A percentile compares a stretch with the other conserved stretches of the same genome.
These are phyloP conservation scores for Aspergillus sp. DNA, from an alignment of 2,329 filamentous ascomycete genomes.

Conservation along the genomic window DNA sequence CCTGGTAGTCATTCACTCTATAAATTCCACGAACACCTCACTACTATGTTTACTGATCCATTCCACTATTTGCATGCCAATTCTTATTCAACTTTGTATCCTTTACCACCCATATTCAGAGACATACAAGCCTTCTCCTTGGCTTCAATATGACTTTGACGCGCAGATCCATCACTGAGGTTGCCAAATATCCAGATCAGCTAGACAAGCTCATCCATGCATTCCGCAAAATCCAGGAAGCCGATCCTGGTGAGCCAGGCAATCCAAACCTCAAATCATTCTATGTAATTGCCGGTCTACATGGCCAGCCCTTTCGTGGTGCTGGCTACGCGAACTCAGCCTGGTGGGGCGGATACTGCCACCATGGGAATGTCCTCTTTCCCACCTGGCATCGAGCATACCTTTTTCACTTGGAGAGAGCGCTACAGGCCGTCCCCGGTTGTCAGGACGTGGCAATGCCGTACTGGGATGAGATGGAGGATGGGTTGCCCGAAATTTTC, in stretches of 20 bases:
- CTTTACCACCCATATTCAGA: not conserved
- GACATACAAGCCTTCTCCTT: not conserved
- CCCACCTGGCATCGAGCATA: conserved; percentile 26
- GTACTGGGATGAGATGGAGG: conserved; percentile 1
- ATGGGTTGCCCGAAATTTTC: not conserved
- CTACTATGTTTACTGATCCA: not conserved
- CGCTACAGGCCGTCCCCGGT: conserved; percentile 4
- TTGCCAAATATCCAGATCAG: not conserved
- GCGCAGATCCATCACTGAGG: not conserved
- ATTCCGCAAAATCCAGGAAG: not conserved
- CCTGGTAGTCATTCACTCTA: not conserved
- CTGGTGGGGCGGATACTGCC: conserved; percentile 25
- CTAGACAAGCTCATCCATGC: not conserved
- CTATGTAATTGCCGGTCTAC: conserved; percentile 19
- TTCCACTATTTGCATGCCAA: not conserved
- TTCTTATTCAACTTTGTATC: not conserved
- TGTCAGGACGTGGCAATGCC: not conserved
- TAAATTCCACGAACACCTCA: not conserved
- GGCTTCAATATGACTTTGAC: not conserved
- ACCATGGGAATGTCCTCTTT: conserved; percentile 22
- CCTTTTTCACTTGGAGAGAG: conserved; percentile 15
- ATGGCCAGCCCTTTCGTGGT: conserved; percentile 21
- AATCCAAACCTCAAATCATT: conserved; percentile 10
- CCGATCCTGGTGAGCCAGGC: conserved; percentile 3
- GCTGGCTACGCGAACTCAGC: conserved; percentile 8